Conservation (phyloP, 2,329 filamentous ascomycete genomes). For the Fusarium piperis region DNA sequence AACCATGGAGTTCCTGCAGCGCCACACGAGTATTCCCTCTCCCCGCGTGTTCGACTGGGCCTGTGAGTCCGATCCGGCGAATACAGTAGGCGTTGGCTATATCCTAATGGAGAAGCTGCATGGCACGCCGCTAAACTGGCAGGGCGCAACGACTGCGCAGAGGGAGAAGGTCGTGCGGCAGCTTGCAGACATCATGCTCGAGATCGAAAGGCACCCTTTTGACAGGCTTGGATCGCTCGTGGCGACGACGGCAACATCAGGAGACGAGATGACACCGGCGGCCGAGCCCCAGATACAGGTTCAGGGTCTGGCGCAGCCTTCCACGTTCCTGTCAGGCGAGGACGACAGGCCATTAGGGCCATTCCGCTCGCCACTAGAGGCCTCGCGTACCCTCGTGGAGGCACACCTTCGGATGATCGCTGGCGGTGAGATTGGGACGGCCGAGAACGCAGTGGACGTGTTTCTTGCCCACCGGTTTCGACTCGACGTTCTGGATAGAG, state of each 20-base stretch:
- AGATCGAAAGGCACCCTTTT: neutral
- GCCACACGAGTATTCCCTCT: constrained; percentile 42
- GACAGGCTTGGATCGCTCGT: neutral
- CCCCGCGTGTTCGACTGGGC: constrained; percentile 48
- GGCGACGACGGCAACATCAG: too few relatives aligned
- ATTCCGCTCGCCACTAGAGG: neutral
- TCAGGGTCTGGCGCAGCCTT: neutral
- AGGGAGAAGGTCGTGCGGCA: neutral
- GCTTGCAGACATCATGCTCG: neutral
- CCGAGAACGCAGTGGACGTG: neutral
- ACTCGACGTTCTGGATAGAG: neutral
- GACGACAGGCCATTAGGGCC: neutral
- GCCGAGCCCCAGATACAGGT: neutral
- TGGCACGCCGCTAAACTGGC: neutral
- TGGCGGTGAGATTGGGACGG: neutral
- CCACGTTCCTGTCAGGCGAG: neutral
- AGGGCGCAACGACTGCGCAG: neutral
- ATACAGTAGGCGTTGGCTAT: neutral
- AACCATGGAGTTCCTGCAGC: constrained; percentile 37
- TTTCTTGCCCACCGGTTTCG: neutral
- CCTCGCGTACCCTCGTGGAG: neutral
- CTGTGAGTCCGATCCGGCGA: neutral
- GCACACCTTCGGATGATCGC: neutral
- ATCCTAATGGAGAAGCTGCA: neutral
- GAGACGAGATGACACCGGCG: too few relatives aligned